These are phyloP conservation scores for Aspergillus tanneri DNA, from an alignment of 2,329 filamentous ascomycete species.

Conservation along the genomic window DNA sequence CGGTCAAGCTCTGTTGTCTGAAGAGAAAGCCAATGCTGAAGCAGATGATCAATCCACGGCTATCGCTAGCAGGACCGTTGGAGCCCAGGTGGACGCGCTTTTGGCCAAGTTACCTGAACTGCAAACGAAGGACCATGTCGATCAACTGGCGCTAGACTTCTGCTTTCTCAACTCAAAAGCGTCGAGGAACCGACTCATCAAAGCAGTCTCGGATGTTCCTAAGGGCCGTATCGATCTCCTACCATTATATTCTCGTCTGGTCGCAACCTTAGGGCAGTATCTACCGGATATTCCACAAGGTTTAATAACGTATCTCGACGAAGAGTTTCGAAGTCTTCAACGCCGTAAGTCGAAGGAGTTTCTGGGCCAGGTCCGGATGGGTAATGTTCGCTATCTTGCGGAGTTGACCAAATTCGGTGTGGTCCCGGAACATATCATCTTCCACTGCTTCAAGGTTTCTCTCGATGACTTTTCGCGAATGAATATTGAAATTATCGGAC, in stretches of 20 bases:
- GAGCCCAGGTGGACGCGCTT: conserved; percentile 90
- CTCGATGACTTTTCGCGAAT: conserved; percentile 96
- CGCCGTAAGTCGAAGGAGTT: conserved; percentile 98
- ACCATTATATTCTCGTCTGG: conserved; percentile 85
- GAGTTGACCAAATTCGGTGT: conserved; percentile 98
- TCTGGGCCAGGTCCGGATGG: conserved; percentile 84
- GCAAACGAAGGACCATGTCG: conserved; percentile 85
- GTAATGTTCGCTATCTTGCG: conserved; percentile 95
- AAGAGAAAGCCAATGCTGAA: conserved; percentile 54
- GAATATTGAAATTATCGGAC: conserved; percentile 99
- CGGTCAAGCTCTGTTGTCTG: conserved; percentile 42
- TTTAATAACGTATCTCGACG: conserved; percentile 86
- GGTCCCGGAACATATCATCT: conserved; percentile 97
- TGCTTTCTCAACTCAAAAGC: conserved; percentile 98
- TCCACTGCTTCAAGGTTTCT: conserved; percentile 96
- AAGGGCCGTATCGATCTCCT: conserved; percentile 90
- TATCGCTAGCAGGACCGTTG: conserved; percentile 96
- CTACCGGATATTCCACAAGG: conserved; percentile 93
- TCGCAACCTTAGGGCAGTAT: conserved; percentile 90
- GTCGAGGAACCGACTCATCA: conserved; percentile 88
- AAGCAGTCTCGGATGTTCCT: conserved; percentile 88
- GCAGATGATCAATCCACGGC: conserved; percentile 84
- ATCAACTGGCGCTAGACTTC: conserved; percentile 92
- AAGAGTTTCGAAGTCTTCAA: conserved; percentile 94
- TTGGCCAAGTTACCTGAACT: conserved; percentile 85